Evolutionary conservation across 441 rosid genomes (phyloP).

Genomic region (Sinapis alba): DNA sequence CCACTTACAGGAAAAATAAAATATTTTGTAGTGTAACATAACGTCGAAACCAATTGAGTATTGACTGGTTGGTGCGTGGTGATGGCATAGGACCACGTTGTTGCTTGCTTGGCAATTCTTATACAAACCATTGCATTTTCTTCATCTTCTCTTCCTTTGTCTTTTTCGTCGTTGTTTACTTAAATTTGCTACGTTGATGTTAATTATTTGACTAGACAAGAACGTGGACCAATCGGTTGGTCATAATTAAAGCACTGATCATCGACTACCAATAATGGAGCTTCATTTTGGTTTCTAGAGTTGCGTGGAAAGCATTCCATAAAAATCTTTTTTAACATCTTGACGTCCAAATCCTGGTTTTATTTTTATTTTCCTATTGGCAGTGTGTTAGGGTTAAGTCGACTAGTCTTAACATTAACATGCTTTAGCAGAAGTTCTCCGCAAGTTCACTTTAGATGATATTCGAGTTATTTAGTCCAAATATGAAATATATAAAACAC

Average conservation of each 20-base stretch:
- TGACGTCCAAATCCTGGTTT: background rate
- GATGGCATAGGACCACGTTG: constrained; percentile 31
- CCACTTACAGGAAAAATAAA: background rate
- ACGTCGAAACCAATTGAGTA: constrained; percentile 9
- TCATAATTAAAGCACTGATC: background rate
- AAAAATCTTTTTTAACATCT: background rate
- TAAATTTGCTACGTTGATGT: background rate
- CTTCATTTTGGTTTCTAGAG: too few species aligned
- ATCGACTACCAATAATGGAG: too few species aligned
- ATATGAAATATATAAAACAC: background rate
- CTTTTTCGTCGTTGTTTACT: constrained; percentile 17
- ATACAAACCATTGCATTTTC: constrained; percentile 11
- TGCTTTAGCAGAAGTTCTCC: background rate
- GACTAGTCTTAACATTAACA: too few species aligned
- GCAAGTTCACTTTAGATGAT: background rate
- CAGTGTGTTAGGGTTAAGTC: too few species aligned
- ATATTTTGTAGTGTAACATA: background rate
- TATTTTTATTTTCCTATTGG: background rate
- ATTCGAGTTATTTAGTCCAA: background rate
- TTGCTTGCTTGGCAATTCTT: constrained; percentile 23
- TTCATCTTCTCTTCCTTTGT: background rate
- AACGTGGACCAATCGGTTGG: constrained; percentile 14
- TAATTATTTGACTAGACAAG: background rate
- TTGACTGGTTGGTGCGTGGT: constrained; percentile 29
- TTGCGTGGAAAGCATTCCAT: too few species aligned